Evolutionary conservation across 176 grass and related monocot genomes (phyloP).

Genomic region (Lolium multiflorum): DNA sequence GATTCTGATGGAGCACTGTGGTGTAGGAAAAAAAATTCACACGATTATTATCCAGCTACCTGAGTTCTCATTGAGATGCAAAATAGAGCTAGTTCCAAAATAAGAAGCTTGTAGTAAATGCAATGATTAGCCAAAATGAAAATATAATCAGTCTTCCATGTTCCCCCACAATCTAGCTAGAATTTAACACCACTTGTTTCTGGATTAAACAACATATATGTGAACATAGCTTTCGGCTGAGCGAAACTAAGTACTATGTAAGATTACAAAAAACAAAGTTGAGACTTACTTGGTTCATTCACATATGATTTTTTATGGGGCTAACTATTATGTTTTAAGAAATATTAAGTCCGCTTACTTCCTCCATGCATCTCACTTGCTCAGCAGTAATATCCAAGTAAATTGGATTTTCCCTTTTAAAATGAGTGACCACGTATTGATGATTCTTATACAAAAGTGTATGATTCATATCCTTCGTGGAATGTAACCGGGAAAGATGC

Average conservation of each 20-base stretch:
- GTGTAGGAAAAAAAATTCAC: not conserved
- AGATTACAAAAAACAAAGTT: constrained; percentile 25
- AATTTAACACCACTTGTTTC: not conserved
- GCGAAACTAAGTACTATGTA: not conserved
- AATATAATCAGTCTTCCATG: not conserved
- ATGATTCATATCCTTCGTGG: not conserved
- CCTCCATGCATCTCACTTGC: not conserved
- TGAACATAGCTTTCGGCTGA: constrained; percentile 16
- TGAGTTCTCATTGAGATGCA: not conserved
- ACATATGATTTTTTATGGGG: not conserved
- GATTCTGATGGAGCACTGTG: constrained; percentile 4
- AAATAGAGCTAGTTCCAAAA: not conserved
- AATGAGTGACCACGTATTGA: not conserved
- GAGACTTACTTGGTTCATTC: constrained; percentile 20
- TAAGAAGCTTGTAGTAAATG: constrained; percentile 26
- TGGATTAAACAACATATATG: not conserved
- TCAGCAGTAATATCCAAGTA: constrained; percentile 4
- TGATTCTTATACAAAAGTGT: not conserved
- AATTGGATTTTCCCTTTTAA: not conserved
- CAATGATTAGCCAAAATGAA: constrained; percentile 3
- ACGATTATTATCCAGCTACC: not conserved
- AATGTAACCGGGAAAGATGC: not conserved
- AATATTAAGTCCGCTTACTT: not conserved
- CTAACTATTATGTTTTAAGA: not conserved
- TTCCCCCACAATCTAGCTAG: not conserved